Percentiles rank a stretch among this genome's conserved stretches.
phyloP scores from a whole-genome alignment of 495 filamentous ascomycete species.

The Lasiosphaeria miniovina region DNA sequence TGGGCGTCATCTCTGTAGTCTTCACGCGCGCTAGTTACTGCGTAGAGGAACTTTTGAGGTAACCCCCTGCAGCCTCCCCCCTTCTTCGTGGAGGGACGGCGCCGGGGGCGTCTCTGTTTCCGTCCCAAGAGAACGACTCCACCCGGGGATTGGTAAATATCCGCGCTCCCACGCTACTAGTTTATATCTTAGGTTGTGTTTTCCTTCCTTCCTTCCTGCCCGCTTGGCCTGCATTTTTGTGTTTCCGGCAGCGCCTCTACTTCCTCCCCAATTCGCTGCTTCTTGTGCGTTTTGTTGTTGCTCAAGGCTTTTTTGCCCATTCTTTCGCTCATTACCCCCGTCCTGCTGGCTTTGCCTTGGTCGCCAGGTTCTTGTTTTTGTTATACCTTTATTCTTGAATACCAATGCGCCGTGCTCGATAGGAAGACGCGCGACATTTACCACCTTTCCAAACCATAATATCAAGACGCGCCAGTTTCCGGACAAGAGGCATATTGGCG shows the following conservation, averaged over 20 bases:
- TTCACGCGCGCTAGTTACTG: neutral
- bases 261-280: neutral
- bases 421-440: neutral
- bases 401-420: neutral
- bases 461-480: no score
- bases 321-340: slow-evolving; percentile 1
- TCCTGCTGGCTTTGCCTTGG: no score
- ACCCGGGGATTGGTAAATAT: slow-evolving; percentile 3
- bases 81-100: neutral
- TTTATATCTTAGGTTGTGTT: neutral
- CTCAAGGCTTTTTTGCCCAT: neutral
- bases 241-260: neutral
- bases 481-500: slow-evolving; percentile 3
- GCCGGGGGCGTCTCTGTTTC: slow-evolving; percentile 2
- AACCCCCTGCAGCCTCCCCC: no score
- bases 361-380: neutral
- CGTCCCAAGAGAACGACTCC: neutral
- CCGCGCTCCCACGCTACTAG: neutral
- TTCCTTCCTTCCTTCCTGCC: neutral
- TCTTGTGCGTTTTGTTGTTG: neutral
- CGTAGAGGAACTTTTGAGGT: neutral
- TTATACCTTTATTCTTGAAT: neutral
- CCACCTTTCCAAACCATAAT: no score
- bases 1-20: no score
- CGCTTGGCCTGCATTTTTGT: neutral